phyloP scores from a whole-genome alignment of 495 filamentous ascomycete genomes.

The Monascus purpureus region DNA sequence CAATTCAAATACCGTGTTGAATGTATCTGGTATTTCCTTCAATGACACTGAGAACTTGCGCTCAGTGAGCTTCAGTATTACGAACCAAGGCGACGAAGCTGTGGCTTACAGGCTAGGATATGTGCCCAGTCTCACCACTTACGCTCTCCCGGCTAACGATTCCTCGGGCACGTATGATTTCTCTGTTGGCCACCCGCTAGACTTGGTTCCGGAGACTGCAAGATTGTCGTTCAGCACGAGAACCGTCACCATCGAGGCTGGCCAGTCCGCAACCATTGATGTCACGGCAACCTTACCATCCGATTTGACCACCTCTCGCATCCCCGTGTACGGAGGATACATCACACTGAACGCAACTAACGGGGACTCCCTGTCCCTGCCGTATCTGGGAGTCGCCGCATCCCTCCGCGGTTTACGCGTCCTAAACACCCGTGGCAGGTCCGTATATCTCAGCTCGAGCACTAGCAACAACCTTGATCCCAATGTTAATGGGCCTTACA shows the following conservation, averaged over 20 bases:
- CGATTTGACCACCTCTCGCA: slow-evolving; percentile 8
- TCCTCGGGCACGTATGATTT: no score
- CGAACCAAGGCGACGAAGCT: slow-evolving; percentile 31
- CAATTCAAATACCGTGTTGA: slow-evolving; percentile 36
- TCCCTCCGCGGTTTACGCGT: slow-evolving; percentile 1
- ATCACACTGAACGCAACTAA: slow-evolving; percentile 19
- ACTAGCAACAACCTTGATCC: slow-evolving; percentile 3
- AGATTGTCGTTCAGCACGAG: slow-evolving; percentile 3
- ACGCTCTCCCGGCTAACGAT: slow-evolving; percentile 10
- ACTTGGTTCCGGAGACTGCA: slow-evolving; percentile 9
- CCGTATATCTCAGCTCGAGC: not conserved
- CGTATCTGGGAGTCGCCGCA: slow-evolving; percentile 13
- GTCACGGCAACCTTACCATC: slow-evolving; percentile 10
- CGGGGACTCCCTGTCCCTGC: slow-evolving; percentile 18
- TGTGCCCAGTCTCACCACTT: slow-evolving; percentile 11
- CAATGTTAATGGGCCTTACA: not conserved
- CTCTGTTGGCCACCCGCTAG: slow-evolving; percentile 5
- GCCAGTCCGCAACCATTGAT: slow-evolving; percentile 7
- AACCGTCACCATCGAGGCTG: slow-evolving; percentile 2
- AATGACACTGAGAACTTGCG: slow-evolving; percentile 42
- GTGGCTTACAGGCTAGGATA: slow-evolving; percentile 32
- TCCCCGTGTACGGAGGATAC: slow-evolving; percentile 23
- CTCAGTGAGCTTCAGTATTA: slow-evolving; percentile 29
- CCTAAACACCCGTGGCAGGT: slow-evolving; percentile 4
- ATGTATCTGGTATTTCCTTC: slow-evolving; percentile 39